Conservation (phyloP, 1,139 yeast species). For the Hyphopichia pseudoburtonii region DNA sequence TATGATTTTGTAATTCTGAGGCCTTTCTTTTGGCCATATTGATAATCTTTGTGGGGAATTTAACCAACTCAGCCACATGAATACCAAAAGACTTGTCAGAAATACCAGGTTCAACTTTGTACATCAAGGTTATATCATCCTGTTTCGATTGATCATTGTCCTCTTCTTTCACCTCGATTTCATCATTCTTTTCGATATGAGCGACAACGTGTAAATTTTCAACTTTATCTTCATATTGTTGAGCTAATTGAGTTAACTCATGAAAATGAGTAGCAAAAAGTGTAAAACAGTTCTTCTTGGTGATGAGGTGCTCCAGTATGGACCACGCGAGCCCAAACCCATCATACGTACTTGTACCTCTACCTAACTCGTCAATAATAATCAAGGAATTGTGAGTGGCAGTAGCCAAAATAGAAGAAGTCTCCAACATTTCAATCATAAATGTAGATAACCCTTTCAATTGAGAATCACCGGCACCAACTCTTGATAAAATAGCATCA, state of each 20-base stretch:
- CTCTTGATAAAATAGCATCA: conserved; percentile 91
- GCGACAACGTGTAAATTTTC: conserved; percentile 92
- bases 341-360: conserved; percentile 96
- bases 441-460: conserved; percentile 94
- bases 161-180: conserved; percentile 16
- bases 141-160: conserved; percentile 27
- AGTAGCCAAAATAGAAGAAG: conserved; percentile 84
- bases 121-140: conserved; percentile 81
- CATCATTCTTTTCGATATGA: conserved; percentile 54
- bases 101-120: conserved; percentile 89
- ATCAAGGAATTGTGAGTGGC: conserved; percentile 84
- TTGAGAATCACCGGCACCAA: conserved; percentile 99
- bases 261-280: conserved; percentile 97
- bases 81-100: conserved; percentile 96
- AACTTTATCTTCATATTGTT: conserved; percentile 56
- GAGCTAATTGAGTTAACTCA: conserved; percentile 80
- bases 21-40: conserved; percentile 96
- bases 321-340: conserved; percentile 99
- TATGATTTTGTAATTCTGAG: conserved; percentile 73
- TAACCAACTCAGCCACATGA: conserved; percentile 94
- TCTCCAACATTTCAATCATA: conserved; percentile 98
- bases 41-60: conserved; percentile 84
- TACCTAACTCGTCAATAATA: conserved; percentile 90
- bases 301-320: conserved; percentile 81
- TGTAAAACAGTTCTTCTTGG: conserved; percentile 70